Evolutionary conservation across 352 stramenopile species (phyloP), one percentile per base, ranked within the genome.

Genomic region (Poterioochromonas sp.): DNA sequence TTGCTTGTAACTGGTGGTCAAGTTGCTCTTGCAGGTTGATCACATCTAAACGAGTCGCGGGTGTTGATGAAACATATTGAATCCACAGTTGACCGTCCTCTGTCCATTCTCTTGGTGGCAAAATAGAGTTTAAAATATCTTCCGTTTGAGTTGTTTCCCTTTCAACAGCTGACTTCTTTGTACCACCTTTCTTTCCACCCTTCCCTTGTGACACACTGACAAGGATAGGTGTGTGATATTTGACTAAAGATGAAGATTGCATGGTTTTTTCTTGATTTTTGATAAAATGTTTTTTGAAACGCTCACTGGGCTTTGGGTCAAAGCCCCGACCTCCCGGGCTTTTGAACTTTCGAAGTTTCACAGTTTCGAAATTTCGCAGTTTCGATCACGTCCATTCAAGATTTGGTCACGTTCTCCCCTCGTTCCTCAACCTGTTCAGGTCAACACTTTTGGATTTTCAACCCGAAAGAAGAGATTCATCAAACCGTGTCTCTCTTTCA

Each of bases 11-110:
- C 76, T 89, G 86, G 53, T 94, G 83, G 79, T 96, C 91, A n/a
- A 96, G 81, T 71, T 91, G 86, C 73, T 95, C 90, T 82, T 90
- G 83, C 34, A 96, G 80, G 73, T 94, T 95, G 34, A 95, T 89
- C 8, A 96, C 90, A 60, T 96, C 91, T 12, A 96, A 84, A n/a
- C 90, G 82, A 53, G 91, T 96, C 0, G 91, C 91, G 0, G 91
- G 91, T 0, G 90, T 95, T 76, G 87, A 94, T 3, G 88, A 94
- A 35, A 96, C 91, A 80, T 95, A 95, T 79, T 96, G 91, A 58
- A 96, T 88, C 90, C 90, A 96, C 0, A 95, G 85, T 80, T 95
- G 88, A 11, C 88, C 90, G 76, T 96, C 89, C 77, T 94, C 81
- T 39, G 82, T 85, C 82, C 82, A 85, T 77, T 85, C 80, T 70